Percentiles rank a stretch among this genome's conserved stretches.
Evolutionary conservation across 2,329 filamentous ascomycete genomes (phyloP).

Genomic region (Botryotinia narcissicola): DNA sequence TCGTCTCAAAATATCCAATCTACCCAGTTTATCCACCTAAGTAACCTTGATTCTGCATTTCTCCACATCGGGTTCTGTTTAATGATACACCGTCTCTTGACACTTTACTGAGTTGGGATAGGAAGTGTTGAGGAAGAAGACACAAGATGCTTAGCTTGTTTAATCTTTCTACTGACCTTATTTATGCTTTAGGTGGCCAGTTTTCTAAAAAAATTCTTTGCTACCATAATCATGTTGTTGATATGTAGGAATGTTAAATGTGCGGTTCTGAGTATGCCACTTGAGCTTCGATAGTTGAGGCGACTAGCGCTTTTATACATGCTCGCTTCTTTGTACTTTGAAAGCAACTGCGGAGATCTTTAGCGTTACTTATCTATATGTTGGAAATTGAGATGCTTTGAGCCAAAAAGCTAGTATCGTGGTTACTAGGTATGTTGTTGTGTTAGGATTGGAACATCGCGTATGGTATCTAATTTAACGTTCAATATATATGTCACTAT

Average conservation of each 20-base stretch:
- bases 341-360: no score
- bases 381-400: no score
- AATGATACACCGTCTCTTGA: not conserved
- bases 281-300: not conserved
- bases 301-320: not conserved
- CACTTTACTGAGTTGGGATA: not conserved
- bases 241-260: not conserved
- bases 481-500: not conserved
- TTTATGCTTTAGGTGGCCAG: not conserved
- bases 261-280: not conserved
- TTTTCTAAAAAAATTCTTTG: accelerated
- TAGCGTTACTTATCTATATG: no score
- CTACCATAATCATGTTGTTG: not conserved
- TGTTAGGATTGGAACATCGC: not conserved
- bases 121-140: not conserved
- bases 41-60: not conserved
- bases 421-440: not conserved
- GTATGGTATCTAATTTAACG: not conserved
- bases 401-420: not conserved
- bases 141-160: not conserved
- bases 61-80: not conserved
- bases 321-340: not conserved
- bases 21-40: not conserved
- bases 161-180: not conserved
- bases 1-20: not conserved